A percentile compares a stretch with the other conserved stretches of the same genome.
phyloP scores from a whole-genome alignment of 139 green algal species.

The Tetradesmus lagerheimii region DNA sequence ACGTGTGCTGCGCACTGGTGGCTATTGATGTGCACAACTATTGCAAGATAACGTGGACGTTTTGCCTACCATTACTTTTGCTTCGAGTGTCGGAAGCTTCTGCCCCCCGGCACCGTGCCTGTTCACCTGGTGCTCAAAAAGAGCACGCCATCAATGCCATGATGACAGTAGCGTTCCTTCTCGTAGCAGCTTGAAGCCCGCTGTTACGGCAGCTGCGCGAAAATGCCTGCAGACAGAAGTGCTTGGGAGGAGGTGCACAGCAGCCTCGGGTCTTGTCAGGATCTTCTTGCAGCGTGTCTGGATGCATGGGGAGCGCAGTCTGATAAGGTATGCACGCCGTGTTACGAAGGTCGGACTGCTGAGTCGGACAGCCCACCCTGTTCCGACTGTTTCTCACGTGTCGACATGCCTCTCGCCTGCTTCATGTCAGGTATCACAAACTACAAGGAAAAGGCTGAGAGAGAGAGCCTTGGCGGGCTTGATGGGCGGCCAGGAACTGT shows the following conservation, averaged over 20 bases:
- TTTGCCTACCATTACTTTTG: no score
- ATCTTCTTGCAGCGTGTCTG: not conserved
- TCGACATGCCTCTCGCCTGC: not conserved
- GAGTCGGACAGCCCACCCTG: not conserved
- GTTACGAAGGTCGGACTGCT: not conserved
- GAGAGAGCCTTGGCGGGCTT: conserved; percentile 17
- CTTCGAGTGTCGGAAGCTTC: not conserved
- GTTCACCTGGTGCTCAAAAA: not conserved
- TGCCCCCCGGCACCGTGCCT: not conserved
- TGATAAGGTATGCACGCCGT: not conserved
- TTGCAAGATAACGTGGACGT: no score
- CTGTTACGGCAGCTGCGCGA: not conserved
- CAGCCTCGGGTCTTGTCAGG: not conserved
- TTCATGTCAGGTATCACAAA: conserved; percentile 10
- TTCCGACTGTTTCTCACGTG: not conserved
- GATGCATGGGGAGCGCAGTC: not conserved
- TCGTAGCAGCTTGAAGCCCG: not conserved
- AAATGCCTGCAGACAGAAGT: not conserved
- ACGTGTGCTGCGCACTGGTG: not conserved
- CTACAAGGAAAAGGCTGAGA: conserved; percentile 11
- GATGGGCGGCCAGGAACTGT: conserved; percentile 7
- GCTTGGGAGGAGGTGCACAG: conserved; percentile 18
- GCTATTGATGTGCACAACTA: no score
- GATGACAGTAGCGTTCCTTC: not conserved
- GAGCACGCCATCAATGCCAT: not conserved